Evolutionary conservation across 2,329 filamentous ascomycete genomes (phyloP).

Genomic region (Mariannaea elegans): DNA sequence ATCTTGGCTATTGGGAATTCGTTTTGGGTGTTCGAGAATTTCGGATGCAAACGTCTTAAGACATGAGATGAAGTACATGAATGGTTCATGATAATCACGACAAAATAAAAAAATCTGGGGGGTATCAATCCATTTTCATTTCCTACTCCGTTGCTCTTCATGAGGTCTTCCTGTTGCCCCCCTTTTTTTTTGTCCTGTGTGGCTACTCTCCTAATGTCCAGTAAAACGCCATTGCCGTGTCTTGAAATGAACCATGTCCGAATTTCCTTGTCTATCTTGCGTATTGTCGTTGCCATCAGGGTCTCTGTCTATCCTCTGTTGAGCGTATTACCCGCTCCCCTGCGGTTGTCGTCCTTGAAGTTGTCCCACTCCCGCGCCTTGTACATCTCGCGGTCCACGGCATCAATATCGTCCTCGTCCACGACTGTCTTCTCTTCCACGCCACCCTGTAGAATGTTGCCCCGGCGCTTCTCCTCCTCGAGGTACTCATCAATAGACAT

Average conservation of each 20-base stretch:
- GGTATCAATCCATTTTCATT: constrained; percentile 22
- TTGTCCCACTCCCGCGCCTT: constrained; percentile 97
- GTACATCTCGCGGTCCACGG: constrained; percentile 87
- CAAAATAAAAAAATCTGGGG: constrained; percentile 2
- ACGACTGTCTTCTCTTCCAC: constrained; percentile 78
- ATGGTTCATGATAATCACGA: not conserved
- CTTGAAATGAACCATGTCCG: not conserved
- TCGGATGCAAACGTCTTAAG: no score
- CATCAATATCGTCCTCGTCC: constrained; percentile 91
- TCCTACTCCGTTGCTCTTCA: not conserved
- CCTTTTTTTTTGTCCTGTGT: not conserved
- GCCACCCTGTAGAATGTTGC: constrained; percentile 91
- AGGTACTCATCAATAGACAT: constrained; percentile 99
- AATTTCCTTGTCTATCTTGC: not conserved
- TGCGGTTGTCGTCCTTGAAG: constrained; percentile 88
- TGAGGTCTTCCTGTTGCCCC: no score
- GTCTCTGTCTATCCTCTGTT: constrained; percentile 70
- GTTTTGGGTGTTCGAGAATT: not conserved
- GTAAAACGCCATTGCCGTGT: constrained; percentile 8
- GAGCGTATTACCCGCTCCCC: constrained; percentile 82
- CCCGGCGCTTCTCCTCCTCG: constrained; percentile 85
- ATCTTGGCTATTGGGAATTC: not conserved
- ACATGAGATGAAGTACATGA: no score
- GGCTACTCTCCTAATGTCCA: not conserved
- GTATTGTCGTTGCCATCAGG: not conserved